phyloP scores from a whole-genome alignment of 1,284 basidiomycete genomes.

The Leccinum glutinopallens region DNA sequence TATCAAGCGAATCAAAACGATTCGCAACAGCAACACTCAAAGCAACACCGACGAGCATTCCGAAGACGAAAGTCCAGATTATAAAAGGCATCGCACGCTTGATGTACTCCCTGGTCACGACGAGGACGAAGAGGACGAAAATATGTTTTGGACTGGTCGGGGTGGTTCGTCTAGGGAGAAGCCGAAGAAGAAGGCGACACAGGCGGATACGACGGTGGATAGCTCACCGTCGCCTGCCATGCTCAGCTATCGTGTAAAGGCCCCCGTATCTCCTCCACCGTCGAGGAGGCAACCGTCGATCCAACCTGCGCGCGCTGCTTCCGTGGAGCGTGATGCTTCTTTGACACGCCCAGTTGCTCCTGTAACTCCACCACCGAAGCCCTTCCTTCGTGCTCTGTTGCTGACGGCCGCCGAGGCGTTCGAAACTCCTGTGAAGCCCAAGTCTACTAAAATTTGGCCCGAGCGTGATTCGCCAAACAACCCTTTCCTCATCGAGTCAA shows the following conservation, averaged over 20 bases:
- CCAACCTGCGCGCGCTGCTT: slow-evolving; percentile 29
- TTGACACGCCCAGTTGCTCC: slow-evolving; percentile 10
- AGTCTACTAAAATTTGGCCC: no score
- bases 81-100: slow-evolving; percentile 33
- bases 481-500: slow-evolving; percentile 8
- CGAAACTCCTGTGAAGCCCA: no score
- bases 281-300: slow-evolving; percentile 35
- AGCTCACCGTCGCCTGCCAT: slow-evolving; percentile 32
- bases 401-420: slow-evolving; percentile 9
- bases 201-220: slow-evolving; percentile 18
- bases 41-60: slow-evolving; percentile 12
- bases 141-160: slow-evolving; percentile 38
- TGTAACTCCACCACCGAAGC: no score
- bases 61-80: slow-evolving; percentile 23
- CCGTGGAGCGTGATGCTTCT: slow-evolving; percentile 22
- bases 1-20: no score
- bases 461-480: no score
- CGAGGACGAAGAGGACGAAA: slow-evolving; percentile 37
- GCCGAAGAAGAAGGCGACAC: slow-evolving; percentile 9
- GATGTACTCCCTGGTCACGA: slow-evolving; percentile 33
- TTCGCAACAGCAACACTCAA: no score
- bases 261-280: slow-evolving; percentile 42
- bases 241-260: slow-evolving; percentile 31
- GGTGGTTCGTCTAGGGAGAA: slow-evolving; percentile 17
- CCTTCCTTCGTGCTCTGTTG: no score